Conservation (phyloP, 2,329 filamentous ascomycete species). For the Pseudogymnoascus verrucosus region DNA sequence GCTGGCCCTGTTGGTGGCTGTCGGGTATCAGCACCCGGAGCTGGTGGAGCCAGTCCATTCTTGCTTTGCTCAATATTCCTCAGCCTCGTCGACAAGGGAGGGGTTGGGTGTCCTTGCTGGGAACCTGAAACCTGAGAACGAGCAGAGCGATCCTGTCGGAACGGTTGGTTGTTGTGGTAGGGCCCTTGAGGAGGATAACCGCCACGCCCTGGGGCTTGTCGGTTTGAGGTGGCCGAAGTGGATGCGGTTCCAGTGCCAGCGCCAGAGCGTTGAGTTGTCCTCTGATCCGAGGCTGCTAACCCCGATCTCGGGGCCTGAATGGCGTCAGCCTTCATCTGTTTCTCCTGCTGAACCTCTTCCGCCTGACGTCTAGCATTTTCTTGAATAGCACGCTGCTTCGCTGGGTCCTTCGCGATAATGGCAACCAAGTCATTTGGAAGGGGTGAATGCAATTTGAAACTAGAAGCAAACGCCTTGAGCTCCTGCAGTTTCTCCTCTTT, state of each 20-base stretch:
- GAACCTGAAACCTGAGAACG: conserved; percentile 17
- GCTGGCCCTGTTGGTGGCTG: conserved; percentile 68
- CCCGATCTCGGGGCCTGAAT: conserved; percentile 17
- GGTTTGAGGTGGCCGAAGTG: conserved; percentile 19
- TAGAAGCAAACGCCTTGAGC: conserved; percentile 87
- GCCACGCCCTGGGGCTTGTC: conserved; percentile 24
- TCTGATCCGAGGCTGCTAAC: conserved; percentile 31
- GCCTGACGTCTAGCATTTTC: conserved; percentile 75
- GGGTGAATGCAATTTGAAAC: conserved; percentile 88
- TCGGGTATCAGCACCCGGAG: conserved; percentile 56
- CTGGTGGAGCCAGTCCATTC: not conserved
- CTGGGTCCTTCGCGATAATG: conserved; percentile 94
- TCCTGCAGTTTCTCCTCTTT: conserved; percentile 91
- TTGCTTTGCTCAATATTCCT: conserved; percentile 20
- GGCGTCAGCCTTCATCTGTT: conserved; percentile 37
- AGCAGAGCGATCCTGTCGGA: conserved; percentile 21
- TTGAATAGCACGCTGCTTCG: conserved; percentile 87
- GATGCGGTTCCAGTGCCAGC: conserved; percentile 36
- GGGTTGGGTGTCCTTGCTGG: not conserved
- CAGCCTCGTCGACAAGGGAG: conserved; percentile 22
- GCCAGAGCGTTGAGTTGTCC: conserved; percentile 28
- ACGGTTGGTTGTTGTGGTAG: conserved; percentile 27
- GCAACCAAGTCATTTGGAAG: conserved; percentile 86
- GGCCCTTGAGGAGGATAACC: conserved; percentile 37
- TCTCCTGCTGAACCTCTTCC: conserved; percentile 39